These are phyloP conservation scores for Ophiostoma novo-ulmi DNA, from an alignment of 2,329 filamentous ascomycete genomes.

Conservation along the genomic window DNA sequence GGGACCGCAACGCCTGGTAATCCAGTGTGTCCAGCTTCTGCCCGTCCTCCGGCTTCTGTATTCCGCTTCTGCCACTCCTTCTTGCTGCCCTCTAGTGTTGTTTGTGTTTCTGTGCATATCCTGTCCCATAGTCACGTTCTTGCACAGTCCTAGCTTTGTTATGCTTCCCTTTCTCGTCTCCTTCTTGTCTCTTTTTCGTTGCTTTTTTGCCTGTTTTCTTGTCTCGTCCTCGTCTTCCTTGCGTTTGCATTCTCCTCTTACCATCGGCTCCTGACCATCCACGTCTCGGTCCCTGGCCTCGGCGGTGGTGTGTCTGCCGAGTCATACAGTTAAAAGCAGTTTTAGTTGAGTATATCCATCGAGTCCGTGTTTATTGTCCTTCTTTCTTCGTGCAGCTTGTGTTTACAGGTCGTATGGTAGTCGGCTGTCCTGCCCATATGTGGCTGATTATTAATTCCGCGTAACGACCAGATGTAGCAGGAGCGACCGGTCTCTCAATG, in stretches of 20 bases:
- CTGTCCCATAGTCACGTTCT: neutral
- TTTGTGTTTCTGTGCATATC: neutral
- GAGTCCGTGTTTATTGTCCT: neutral
- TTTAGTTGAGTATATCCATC: conserved; percentile 9
- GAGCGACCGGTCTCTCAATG: neutral
- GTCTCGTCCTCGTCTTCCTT: neutral
- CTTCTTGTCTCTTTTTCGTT: neutral
- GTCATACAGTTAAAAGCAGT: conserved; percentile 1
- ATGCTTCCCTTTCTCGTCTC: neutral
- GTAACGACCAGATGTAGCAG: neutral
- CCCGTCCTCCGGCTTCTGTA: too few species aligned
- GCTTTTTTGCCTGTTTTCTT: neutral
- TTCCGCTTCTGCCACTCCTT: neutral
- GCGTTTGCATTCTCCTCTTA: neutral
- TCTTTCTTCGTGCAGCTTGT: neutral
- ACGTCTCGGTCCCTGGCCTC: neutral
- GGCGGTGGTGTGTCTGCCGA: neutral
- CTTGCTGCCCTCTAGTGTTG: neutral
- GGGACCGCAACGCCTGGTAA: conserved; percentile 89
- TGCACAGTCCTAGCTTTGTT: neutral
- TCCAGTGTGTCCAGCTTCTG: neutral
- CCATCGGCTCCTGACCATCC: neutral
- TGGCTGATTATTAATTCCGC: neutral
- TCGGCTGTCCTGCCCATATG: neutral
- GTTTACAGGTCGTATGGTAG: neutral